These are phyloP conservation scores for Monosporozyma solicola DNA, from an alignment of 805 yeast species.

Conservation along the genomic window DNA sequence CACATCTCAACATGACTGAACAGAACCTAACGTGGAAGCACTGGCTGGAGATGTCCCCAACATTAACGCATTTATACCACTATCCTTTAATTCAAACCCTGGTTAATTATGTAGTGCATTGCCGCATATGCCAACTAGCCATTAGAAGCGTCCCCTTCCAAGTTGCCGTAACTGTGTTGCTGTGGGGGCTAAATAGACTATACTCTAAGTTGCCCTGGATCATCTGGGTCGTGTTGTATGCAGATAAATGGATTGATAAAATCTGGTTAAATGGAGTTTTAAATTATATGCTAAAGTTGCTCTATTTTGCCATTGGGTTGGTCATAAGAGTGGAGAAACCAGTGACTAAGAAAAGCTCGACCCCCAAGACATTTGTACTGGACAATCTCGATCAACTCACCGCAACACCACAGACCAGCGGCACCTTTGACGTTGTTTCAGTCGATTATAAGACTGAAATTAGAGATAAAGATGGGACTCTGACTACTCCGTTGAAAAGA, in stretches of 20 bases:
- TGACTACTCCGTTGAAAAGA: background rate
- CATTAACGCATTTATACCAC: background rate
- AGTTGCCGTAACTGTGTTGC: background rate
- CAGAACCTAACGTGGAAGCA: background rate
- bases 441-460: conserved; percentile 4
- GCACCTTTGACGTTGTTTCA: conserved; percentile 3
- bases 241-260: background rate
- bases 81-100: background rate
- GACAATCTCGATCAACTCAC: background rate
- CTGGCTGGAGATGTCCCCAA: background rate
- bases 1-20: background rate
- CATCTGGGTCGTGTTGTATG: background rate
- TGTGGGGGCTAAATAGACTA: background rate
- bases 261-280: background rate
- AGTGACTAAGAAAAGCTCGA: background rate
- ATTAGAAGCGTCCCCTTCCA: background rate
- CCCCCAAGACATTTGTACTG: background rate
- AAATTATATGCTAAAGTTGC: background rate
- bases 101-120: background rate
- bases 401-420: conserved; percentile 2
- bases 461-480: background rate
- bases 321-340: background rate
- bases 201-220: background rate
- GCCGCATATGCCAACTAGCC: background rate
- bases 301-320: background rate